phyloP scores from a whole-genome alignment of 2,329 filamentous ascomycete genomes.

The Madurella fahalii region DNA sequence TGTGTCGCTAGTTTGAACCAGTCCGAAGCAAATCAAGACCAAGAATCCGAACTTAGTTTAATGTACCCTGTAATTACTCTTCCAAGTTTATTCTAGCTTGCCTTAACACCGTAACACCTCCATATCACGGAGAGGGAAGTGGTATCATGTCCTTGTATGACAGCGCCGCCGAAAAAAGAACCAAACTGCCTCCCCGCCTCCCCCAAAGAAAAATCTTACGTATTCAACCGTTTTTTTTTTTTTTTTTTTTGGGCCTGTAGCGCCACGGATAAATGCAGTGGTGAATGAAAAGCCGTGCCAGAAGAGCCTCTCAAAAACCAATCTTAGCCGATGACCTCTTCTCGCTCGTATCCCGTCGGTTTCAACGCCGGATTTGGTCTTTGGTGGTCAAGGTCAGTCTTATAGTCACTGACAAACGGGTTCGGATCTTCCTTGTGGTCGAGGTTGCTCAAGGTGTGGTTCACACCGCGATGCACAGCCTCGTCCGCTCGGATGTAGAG shows the following conservation, averaged over 20 bases:
- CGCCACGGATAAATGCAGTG: not conserved
- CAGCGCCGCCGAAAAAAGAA: not conserved
- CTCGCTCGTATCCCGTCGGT: conserved; percentile 74
- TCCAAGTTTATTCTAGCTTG: not conserved
- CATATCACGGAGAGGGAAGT: not conserved
- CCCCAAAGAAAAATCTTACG: too few relatives aligned
- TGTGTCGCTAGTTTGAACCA: too few relatives aligned
- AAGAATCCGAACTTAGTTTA: not conserved
- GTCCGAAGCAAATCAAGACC: too few relatives aligned
- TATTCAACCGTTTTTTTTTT: too few relatives aligned
- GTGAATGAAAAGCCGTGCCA: not conserved
- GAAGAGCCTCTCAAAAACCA: not conserved
- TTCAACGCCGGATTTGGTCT: conserved; percentile 64
- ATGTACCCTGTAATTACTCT: not conserved
- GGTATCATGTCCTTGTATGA: not conserved
- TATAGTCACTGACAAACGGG: conserved; percentile 82
- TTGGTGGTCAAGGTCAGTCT: conserved; percentile 49
- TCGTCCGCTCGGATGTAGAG: conserved; percentile 74
- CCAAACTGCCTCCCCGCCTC: not conserved
- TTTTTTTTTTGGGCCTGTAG: not conserved
- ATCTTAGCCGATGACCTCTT: conserved; percentile 63
- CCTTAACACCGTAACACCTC: not conserved
- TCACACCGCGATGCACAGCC: conserved; percentile 87
- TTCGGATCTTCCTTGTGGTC: conserved; percentile 85
- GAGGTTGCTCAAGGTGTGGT: conserved; percentile 89